phyloP scores from a whole-genome alignment of 306 rosid genomes.

The Purshia tridentata region DNA sequence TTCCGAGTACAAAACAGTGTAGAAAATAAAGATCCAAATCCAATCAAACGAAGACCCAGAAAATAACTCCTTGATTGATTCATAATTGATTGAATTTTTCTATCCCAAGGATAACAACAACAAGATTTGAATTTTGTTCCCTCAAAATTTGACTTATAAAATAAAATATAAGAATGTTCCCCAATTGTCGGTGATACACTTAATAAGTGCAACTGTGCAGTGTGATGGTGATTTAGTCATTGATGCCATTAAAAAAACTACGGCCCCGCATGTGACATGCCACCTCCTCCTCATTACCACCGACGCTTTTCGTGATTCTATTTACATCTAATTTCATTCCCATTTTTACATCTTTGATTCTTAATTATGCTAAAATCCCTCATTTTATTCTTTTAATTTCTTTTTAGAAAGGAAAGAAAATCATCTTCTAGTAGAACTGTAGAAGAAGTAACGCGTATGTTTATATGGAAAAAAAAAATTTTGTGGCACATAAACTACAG shows the following conservation, averaged over 20 bases:
- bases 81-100: neutral
- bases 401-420: too few relatives aligned
- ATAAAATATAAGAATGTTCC: conserved; percentile 10
- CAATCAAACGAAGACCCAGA: neutral
- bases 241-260: neutral
- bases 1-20: neutral
- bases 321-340: too few relatives aligned
- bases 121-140: conserved; percentile 3
- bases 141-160: neutral
- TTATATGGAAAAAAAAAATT: too few relatives aligned
- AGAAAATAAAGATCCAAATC: neutral
- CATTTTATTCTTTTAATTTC: too few relatives aligned
- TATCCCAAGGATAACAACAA: neutral
- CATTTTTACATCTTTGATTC: too few relatives aligned
- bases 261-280: conserved; percentile 16
- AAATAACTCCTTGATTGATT: neutral
- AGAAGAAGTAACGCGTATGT: too few relatives aligned
- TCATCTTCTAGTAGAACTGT: too few relatives aligned
- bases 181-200: conserved; percentile 9
- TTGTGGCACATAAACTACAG: too few relatives aligned
- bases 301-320: conserved; percentile 2
- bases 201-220: neutral
- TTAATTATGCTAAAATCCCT: too few relatives aligned
- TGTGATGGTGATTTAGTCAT: neutral
- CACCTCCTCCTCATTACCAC: conserved; percentile 5